Evolutionary conservation across 1,284 basidiomycete genomes (phyloP).

Genomic region (Coniophora puteana): DNA sequence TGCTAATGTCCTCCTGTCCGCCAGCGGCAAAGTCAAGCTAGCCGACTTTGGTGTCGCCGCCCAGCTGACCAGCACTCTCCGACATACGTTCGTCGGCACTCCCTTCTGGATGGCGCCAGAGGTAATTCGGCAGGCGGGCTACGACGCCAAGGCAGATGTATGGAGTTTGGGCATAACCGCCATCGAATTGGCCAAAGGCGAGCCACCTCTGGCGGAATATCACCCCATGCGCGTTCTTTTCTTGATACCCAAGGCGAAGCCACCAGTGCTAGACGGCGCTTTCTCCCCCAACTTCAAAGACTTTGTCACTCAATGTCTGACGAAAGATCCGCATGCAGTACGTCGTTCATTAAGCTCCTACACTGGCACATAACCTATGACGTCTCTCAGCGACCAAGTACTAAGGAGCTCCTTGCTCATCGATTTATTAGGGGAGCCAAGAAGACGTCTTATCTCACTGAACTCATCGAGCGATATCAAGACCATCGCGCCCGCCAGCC

Average conservation of each 20-base stretch:
- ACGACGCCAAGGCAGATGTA: constrained; percentile 94
- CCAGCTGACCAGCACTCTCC: constrained; percentile 82
- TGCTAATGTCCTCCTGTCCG: constrained; percentile 91
- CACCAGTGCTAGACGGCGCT: constrained; percentile 84
- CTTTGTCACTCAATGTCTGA: constrained; percentile 88
- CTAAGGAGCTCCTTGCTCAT: constrained; percentile 89
- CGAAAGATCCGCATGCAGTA: constrained; percentile 85
- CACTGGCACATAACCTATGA: constrained; percentile 14
- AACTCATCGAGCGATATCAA: constrained; percentile 83
- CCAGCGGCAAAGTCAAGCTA: constrained; percentile 90
- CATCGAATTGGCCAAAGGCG: constrained; percentile 94
- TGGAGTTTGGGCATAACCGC: constrained; percentile 98
- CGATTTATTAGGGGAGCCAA: constrained; percentile 85
- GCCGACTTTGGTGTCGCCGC: constrained; percentile 97
- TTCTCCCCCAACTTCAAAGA: constrained; percentile 90
- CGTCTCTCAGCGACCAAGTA: constrained; percentile 71
- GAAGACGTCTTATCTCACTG: constrained; percentile 78
- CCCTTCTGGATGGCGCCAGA: constrained; percentile 99
- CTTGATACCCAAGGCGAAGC: constrained; percentile 94
- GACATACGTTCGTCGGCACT: constrained; percentile 94
- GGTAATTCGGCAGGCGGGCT: constrained; percentile 95
- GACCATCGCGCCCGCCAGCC: constrained; percentile 62
- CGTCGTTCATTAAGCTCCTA: constrained; percentile 22
- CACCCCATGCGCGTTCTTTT: constrained; percentile 96
- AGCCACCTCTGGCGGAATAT: constrained; percentile 91